phyloP scores from a whole-genome alignment of 768 basidiomycete species.

The Tricholoma sp. region DNA sequence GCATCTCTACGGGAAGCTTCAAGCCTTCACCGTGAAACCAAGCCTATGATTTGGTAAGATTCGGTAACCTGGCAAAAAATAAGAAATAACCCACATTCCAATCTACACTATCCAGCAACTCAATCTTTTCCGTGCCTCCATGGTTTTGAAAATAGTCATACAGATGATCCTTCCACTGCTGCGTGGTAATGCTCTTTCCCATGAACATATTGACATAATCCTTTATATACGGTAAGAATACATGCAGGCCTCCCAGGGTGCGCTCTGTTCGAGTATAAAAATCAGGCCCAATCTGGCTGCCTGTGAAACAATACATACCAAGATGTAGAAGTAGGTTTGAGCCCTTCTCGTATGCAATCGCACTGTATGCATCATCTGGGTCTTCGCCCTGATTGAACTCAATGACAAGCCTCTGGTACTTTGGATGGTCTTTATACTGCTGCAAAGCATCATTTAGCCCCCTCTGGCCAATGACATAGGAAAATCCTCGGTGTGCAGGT shows the following conservation, averaged over 20 bases:
- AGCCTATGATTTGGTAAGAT: slow-evolving; percentile 33
- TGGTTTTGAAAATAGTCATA: slow-evolving; percentile 62
- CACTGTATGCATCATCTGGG: slow-evolving; percentile 70
- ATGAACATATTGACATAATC: slow-evolving; percentile 81
- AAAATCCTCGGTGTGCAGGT: slow-evolving; percentile 73
- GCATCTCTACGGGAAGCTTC: slow-evolving; percentile 65
- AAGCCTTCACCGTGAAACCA: slow-evolving; percentile 83
- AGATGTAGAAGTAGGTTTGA: slow-evolving; percentile 83
- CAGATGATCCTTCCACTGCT: slow-evolving; percentile 79
- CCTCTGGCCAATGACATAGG: slow-evolving; percentile 72
- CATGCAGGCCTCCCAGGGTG: slow-evolving; percentile 74
- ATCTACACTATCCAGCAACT: slow-evolving; percentile 61
- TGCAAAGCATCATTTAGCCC: slow-evolving; percentile 66
- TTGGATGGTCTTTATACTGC: slow-evolving; percentile 52
- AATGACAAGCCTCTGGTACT: slow-evolving; percentile 78
- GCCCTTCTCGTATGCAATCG: slow-evolving; percentile 86
- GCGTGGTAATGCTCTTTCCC: slow-evolving; percentile 78
- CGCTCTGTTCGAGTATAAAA: slow-evolving; percentile 40
- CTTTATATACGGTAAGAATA: slow-evolving; percentile 78
- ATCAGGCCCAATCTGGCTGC: background rate
- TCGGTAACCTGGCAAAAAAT: background rate
- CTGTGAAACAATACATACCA: slow-evolving; percentile 38
- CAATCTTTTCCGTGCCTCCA: slow-evolving; percentile 55
- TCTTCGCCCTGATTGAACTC: slow-evolving; percentile 69
- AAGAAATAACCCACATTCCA: slow-evolving; percentile 58